Base-by-base conservation (phyloP, 495 filamentous ascomycete genomes). In the Trichoderma virens region DNA sequence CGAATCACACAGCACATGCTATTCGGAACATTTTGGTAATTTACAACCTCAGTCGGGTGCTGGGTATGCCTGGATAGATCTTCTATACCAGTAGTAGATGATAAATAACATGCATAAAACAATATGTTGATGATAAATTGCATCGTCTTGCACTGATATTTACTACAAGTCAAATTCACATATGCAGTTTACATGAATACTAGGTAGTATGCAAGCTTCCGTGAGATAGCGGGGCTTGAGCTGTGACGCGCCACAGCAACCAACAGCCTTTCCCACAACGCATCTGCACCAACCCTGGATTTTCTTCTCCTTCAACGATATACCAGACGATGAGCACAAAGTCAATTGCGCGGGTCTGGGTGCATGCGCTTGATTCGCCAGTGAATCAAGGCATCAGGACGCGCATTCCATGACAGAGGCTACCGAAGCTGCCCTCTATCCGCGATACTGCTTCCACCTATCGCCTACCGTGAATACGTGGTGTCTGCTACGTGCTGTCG, bases 381-480 rank as follows among this genome's bases (percentile, higher is more conserved):
- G 23, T 56, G 51, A 56, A 30, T 30, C 51, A 56, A 56, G 59
- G 59, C 59, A 25, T 18, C 31, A n/a, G 63, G 61, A 61, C 61
- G 66, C 73, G 67, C 67, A 78, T 83, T 77, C 83, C 72, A 87
- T 86, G 84, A 82, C 75, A 73, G 71, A 69, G 70, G 65, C 67
- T 67, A 65, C 66, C 59, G 20, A 60, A 27, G 28, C 59, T 35
- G 63, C 74, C 47, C 78, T 90, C 71, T 96, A 97, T 71, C 91
- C 92, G 18, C 86, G 87, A 20, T 95, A 88, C 74, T 95, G 91
- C 78, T 96, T 93, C 74, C 75, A 81, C 62, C 82, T 88, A 7
- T 96, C 95, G 9, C 90, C 90, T 11, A 97, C 92, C 20, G 87
- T 90, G 75, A 86, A 85, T 70, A 76, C 79, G 70, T 98, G 92